phyloP scores from a whole-genome alignment of 75 land plant genomes.

The Isoetes taiwanensis region DNA sequence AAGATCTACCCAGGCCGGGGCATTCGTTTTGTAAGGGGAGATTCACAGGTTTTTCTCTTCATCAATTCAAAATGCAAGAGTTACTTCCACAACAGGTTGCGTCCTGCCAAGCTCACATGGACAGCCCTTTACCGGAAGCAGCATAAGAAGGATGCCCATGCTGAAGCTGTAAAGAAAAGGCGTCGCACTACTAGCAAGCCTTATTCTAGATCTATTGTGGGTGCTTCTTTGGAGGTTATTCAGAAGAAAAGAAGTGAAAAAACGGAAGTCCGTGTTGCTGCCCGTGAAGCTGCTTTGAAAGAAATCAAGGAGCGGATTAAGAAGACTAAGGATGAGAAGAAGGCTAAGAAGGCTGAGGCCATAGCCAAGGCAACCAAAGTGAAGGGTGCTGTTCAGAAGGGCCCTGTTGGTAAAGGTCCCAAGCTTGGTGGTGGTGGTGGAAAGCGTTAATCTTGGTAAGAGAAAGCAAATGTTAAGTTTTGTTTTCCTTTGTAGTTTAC shows the following conservation, averaged over 20 bases:
- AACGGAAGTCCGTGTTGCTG: background rate
- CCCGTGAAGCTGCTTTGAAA: background rate
- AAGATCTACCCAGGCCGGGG: constrained; percentile 7
- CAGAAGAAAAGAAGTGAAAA: constrained; percentile 2
- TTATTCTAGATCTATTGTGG: background rate
- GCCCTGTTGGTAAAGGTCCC: too few species aligned
- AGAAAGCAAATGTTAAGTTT: too few species aligned
- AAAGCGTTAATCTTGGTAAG: too few species aligned
- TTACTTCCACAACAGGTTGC: constrained; percentile 3
- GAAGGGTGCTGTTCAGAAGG: too few species aligned
- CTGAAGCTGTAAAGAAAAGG: constrained; percentile 2
- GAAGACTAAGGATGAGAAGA: constrained; percentile 1
- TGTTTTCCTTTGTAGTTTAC: too few species aligned
- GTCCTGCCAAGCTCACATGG: constrained; percentile 6
- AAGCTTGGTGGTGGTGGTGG: too few species aligned
- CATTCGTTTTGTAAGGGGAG: background rate
- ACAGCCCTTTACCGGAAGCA: background rate
- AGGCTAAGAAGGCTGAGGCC: too few species aligned
- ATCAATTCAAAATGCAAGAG: constrained; percentile 5
- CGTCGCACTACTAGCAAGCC: constrained; percentile 2
- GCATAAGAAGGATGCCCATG: constrained; percentile 3
- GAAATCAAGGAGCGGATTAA: constrained; percentile 4
- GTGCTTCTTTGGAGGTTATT: constrained; percentile 1
- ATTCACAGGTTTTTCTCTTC: constrained; percentile 1
- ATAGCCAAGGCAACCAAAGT: too few species aligned